Evolutionary conservation across 208 protist species (phyloP), one percentile per base, ranked within the genome.

Genomic region (Kentomonas sorsogonicus): DNA sequence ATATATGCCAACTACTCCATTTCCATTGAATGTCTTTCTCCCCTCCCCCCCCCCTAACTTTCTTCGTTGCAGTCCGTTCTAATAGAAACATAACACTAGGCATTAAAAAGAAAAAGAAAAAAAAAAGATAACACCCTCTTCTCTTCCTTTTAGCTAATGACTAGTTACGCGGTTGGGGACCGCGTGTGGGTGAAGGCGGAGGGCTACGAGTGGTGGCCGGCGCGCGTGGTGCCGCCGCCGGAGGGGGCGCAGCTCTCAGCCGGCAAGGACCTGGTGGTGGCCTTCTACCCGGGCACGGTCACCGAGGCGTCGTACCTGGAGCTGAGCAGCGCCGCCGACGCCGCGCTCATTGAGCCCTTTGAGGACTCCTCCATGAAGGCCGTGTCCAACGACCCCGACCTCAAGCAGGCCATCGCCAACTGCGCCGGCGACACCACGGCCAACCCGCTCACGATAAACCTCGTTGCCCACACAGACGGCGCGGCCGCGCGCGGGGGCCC

Each of bases 361-460:
- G 87, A 94, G 58, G 75, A 77, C 10, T 90, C 81, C 3, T 94
- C 87, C 7, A 73, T 83, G 56, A 94, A 94, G 72, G 87, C 87
- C 5, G 83, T 94, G 54, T 89, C 83, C 23, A 66, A 39, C 15
- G 71, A 87, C 58, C 53, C 53, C 33, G 81, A 87, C 59, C 71
- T 83, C 20, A 56, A 74, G 34, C 74, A 60, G 41, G 78, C 87
- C 16, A 89, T 94, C 52, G 69, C 48, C 10, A 47, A 72, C 15
- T 83, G 83, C 15, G 43, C 63, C 20, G 69, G 47, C 13, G 83
- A 94, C 50, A 50, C 56, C 0, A 75, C 59, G 6, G 83, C 87
- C 15, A 94, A 94, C 61, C 80, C 83, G 38, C 69, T 94, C 9
- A 79, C 78, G 63, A 64, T 64, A 5, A 69, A 70, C 22, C 39